Evolutionary conservation across 169 alveolate species (phyloP), one percentile per base, ranked within the genome.

Genomic region (Plasmodium adleri): DNA sequence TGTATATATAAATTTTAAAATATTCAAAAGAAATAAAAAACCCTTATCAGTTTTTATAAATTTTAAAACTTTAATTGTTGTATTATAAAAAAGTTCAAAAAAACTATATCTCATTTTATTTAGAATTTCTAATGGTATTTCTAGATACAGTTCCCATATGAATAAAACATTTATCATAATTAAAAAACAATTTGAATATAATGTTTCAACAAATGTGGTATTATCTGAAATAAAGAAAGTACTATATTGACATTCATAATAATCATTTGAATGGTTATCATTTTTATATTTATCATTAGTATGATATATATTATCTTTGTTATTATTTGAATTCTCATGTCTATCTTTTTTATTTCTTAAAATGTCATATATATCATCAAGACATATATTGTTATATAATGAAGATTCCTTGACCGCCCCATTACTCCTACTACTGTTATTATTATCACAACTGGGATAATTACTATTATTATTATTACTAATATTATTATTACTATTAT

Each of bases 101-200:
- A 86, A 86, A 13, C 88, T 86, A 20, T 86, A 86, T 74, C 72
- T 86, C 92, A 86, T 86, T 72, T 70, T 86, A 47, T 70, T 86
- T 24, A 86, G 66, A 28, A 86, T 75, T 43, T 86, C 71, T 45
- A 39, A 24, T 26, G 92, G 92, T 17, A 86, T 72, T 86, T 86
- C 92, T 39, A 86, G 66, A 32, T 45, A 72, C 52, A 70, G 13
- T 72, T 86, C 92, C 92, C 92, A 86, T 52, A 67, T 68, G 8
- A 70, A 86, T 60, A 86, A 43, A 22, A 86, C 54, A n/a, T 72
- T 86, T 32, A 86, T 86, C 39, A 71, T 59, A 71, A 86, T 28
- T 74, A 86, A 60, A 73, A 86, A 72, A 1, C 58, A 50, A 47
- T 86, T 86, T 39, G 64, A 66, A 43, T 71, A 86, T 12, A 86